Conservation (phyloP, 495 filamentous ascomycete species). For the Thozetella sp. region DNA sequence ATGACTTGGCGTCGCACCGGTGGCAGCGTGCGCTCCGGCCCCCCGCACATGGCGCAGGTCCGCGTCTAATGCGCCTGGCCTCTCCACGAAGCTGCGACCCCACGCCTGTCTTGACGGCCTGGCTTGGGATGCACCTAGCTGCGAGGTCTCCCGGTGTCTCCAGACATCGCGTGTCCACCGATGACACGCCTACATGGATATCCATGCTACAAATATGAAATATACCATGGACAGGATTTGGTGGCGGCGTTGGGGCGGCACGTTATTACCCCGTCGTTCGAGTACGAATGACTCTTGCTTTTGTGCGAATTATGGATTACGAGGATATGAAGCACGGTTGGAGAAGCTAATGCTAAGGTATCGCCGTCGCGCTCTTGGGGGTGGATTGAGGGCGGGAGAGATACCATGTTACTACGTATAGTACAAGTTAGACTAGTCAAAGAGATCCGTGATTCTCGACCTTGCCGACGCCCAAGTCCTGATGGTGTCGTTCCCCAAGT, state of each 20-base stretch:
- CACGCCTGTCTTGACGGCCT: not conserved
- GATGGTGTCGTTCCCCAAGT: not conserved
- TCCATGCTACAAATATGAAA: not conserved
- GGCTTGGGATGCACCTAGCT: no score
- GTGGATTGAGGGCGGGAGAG: not conserved
- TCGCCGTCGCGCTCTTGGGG: not conserved
- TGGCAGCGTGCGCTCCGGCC: slow-evolving; percentile 33
- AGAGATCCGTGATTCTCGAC: not conserved
- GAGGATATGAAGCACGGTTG: not conserved
- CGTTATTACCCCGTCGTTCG: not conserved
- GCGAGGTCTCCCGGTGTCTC: not conserved
- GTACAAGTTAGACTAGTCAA: not conserved
- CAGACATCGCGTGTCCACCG: not conserved
- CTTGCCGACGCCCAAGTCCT: no score
- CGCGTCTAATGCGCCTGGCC: slow-evolving; percentile 27
- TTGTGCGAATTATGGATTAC: not conserved
- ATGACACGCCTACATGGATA: not conserved
- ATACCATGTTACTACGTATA: not conserved
- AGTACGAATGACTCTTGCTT: not conserved
- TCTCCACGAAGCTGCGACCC: not conserved
- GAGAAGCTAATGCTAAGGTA: not conserved
- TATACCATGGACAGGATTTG: not conserved
- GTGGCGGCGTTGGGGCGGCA: not conserved
- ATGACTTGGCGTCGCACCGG: slow-evolving; percentile 39
- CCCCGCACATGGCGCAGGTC: slow-evolving; percentile 48